Base-by-base conservation (phyloP, 2,329 filamentous ascomycete genomes). In the Penicillium griseofulvum region DNA sequence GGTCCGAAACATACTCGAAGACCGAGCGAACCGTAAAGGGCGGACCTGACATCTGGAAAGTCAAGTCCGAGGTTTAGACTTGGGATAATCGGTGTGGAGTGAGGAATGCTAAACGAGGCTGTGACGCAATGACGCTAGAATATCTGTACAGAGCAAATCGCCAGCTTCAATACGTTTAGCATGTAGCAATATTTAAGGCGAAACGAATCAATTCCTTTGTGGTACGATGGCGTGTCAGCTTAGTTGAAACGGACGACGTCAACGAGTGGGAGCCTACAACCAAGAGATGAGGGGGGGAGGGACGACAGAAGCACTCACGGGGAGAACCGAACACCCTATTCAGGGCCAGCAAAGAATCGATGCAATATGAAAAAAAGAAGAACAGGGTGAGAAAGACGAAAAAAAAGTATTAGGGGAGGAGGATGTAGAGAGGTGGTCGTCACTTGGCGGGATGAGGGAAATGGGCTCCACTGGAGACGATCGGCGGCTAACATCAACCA, bases 1-100 rank as follows among this genome's bases (percentile, higher is more conserved):
- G 93, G 59, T 85, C 84, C 64, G 94, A 97, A 71, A 83, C 81
- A 80, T 99, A 99, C 74, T 97, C 93, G 80, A 89, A 99, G 71
- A 97, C 78, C 65, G 94, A 91, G 82, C 92, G 96, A 80, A 99
- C 94, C 78, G 90, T 95, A 82, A 96, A 97, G 58, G 87, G 86
- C 66, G 81, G 81, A 58, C 73, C 75, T 74, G 87, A 80, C 88
- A 92, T 92, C 72, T 75, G 82, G 78, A 63, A 73, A 59, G 62
- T 63, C 62, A 65, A 65, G 22, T 49, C 51, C 55, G 62, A 58
- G 56, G 59, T 57, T 65, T 56, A 50, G 53, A 53, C 26, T 28
- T 34, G 62, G 60, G 61, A 63, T 60, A 65, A 65, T 63, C 57
- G 62, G 61, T 65, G 67, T 59, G 55, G 52, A 55, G 52, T n/a